A percentile compares a stretch with the other conserved stretches of the same genome.
These are phyloP conservation scores for Salinomyces thailandicus DNA, from an alignment of 2,329 filamentous ascomycete species.

Conservation along the genomic window DNA sequence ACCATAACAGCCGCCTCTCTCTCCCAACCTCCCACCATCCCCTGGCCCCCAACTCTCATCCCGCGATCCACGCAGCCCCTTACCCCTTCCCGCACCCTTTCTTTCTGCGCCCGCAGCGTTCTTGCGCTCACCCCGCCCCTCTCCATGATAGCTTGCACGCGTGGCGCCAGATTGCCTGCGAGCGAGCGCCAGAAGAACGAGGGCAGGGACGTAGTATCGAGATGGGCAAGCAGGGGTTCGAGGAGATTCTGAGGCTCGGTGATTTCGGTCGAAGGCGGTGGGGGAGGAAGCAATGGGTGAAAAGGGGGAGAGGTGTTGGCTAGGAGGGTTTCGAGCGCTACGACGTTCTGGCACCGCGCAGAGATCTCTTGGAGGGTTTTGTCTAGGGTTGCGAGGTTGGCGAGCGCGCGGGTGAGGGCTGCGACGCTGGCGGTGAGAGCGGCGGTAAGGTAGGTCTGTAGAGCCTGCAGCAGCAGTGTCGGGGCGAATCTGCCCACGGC, in stretches of 20 bases:
- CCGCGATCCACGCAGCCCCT: slow-evolving; percentile 74
- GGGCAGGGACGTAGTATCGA: slow-evolving; percentile 78
- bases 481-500: slow-evolving; percentile 48
- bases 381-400: slow-evolving; percentile 71
- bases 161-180: slow-evolving; percentile 62
- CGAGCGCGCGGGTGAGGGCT: slow-evolving; percentile 62
- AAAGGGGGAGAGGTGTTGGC: slow-evolving; percentile 54
- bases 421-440: slow-evolving; percentile 69
- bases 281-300: slow-evolving; percentile 51
- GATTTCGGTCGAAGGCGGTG: slow-evolving; percentile 21
- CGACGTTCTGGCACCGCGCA: slow-evolving; percentile 76
- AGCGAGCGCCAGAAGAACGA: slow-evolving; percentile 92
- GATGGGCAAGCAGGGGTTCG: slow-evolving; percentile 54
- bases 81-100: slow-evolving; percentile 64
- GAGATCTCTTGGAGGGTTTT: slow-evolving; percentile 72
- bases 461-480: slow-evolving; percentile 58
- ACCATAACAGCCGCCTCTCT: slow-evolving; percentile 93
- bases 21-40: slow-evolving; percentile 57
- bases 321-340: slow-evolving; percentile 75
- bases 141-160: slow-evolving; percentile 74
- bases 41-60: slow-evolving; percentile 33
- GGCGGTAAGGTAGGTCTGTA: slow-evolving; percentile 75
- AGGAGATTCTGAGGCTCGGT: slow-evolving; percentile 48
- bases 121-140: slow-evolving; percentile 76
- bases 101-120: slow-evolving; percentile 65